phyloP scores from a whole-genome alignment of 306 rosid species.

The Macrotyloma uniflorum region DNA sequence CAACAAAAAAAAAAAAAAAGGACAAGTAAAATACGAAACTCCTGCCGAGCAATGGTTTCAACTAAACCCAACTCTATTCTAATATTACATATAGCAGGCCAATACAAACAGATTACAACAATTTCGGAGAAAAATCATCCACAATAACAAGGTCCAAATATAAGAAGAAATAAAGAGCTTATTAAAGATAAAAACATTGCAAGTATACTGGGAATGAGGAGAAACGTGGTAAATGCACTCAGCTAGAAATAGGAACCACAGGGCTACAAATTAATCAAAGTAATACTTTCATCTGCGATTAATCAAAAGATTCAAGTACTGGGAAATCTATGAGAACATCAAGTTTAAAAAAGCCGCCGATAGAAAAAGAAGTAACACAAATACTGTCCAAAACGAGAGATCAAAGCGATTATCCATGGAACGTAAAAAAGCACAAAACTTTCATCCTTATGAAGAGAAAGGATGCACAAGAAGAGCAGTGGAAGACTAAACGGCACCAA shows the following conservation, averaged over 20 bases:
- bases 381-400: background rate
- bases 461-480: background rate
- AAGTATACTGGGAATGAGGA: background rate
- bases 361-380: background rate
- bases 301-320: background rate
- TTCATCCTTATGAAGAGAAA: slow-evolving; percentile 6
- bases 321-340: background rate
- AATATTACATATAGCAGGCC: background rate
- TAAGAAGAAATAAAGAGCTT: background rate
- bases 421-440: background rate
- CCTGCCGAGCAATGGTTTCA: background rate
- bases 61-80: background rate
- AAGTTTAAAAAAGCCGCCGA: background rate
- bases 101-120: background rate
- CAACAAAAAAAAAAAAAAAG: too few species aligned
- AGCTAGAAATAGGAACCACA: background rate
- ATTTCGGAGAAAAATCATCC: background rate
- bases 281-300: background rate
- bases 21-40: background rate
- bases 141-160: background rate
- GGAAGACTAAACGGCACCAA: background rate
- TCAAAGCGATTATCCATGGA: background rate
- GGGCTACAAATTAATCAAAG: background rate
- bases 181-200: background rate
- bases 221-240: background rate